Evolutionary conservation across 169 alveolate species (phyloP).

Genomic region (Plasmodium knowlesi): DNA sequence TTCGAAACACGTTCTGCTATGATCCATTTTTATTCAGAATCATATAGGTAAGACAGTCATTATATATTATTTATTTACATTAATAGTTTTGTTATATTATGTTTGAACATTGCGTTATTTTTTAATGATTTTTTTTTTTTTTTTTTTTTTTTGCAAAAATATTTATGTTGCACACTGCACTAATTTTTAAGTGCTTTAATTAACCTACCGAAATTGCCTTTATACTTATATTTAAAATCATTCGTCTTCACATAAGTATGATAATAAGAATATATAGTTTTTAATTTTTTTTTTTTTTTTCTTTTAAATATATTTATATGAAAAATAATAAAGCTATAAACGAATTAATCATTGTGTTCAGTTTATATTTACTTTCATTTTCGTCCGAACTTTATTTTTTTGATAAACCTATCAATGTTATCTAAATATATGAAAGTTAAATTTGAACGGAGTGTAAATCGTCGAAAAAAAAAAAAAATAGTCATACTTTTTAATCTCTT

Average conservation of each 20-base stretch:
- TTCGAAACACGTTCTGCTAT: not conserved
- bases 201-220: not conserved
- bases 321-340: not conserved
- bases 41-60: not conserved
- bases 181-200: not conserved
- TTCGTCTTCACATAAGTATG: not conserved
- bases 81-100: not conserved
- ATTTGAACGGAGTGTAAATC: not conserved
- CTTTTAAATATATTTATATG: not conserved
- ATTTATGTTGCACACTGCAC: not conserved
- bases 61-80: not conserved
- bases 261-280: not conserved
- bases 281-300: not conserved
- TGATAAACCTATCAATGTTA: not conserved
- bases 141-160: not conserved
- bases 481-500: not conserved
- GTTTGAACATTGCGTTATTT: not conserved
- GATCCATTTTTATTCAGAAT: not conserved
- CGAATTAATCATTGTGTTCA: not conserved
- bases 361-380: not conserved
- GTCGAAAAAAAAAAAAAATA: not conserved
- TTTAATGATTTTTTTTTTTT: not conserved
- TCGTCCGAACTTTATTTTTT: not conserved
- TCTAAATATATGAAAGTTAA: not conserved
- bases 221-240: not conserved